Evolutionary conservation across 2,329 filamentous ascomycete genomes (phyloP).

Genomic region (Fusarium sambucinum): DNA sequence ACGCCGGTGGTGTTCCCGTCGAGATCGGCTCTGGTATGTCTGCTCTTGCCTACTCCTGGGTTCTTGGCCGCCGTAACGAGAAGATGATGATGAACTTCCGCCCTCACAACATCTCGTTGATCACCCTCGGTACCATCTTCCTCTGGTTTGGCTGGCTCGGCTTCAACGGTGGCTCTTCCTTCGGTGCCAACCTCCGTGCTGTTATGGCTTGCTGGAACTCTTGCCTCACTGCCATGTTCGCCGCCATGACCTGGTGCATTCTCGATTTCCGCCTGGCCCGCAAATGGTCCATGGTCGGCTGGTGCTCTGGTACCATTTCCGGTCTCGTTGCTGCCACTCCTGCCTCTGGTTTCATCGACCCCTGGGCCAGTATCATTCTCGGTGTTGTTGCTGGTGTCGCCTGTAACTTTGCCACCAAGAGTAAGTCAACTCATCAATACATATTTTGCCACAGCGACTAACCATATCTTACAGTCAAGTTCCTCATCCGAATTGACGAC

Average conservation of each 20-base stretch:
- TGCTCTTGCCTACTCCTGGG: slow-evolving; percentile 93
- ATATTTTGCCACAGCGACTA: background rate
- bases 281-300: slow-evolving; percentile 89
- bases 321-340: slow-evolving; percentile 78
- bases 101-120: slow-evolving; percentile 97
- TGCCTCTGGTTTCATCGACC: slow-evolving; percentile 75
- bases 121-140: slow-evolving; percentile 93
- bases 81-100: slow-evolving; percentile 99
- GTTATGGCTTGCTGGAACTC: slow-evolving; percentile 99
- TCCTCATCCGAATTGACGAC: slow-evolving; percentile 74
- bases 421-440: slow-evolving; percentile 43
- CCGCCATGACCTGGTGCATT: slow-evolving; percentile 90
- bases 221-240: slow-evolving; percentile 92
- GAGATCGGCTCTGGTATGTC: slow-evolving; percentile 96
- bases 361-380: slow-evolving; percentile 75
- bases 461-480: slow-evolving; percentile 62
- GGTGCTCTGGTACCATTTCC: slow-evolving; percentile 78
- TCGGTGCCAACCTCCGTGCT: slow-evolving; percentile 93
- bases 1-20: slow-evolving; percentile 95
- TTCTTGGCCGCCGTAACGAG: slow-evolving; percentile 95
- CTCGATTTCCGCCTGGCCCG: slow-evolving; percentile 94
- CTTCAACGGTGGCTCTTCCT: slow-evolving; percentile 97
- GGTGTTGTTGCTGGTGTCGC: slow-evolving; percentile 73
- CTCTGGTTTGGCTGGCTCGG: slow-evolving; percentile 99
- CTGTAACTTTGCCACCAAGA: slow-evolving; percentile 77